A percentile compares a stretch with the other conserved stretches of the same genome.
phyloP scores from a whole-genome alignment of 257 asterid species.

The Nicotiana noctiflora region DNA sequence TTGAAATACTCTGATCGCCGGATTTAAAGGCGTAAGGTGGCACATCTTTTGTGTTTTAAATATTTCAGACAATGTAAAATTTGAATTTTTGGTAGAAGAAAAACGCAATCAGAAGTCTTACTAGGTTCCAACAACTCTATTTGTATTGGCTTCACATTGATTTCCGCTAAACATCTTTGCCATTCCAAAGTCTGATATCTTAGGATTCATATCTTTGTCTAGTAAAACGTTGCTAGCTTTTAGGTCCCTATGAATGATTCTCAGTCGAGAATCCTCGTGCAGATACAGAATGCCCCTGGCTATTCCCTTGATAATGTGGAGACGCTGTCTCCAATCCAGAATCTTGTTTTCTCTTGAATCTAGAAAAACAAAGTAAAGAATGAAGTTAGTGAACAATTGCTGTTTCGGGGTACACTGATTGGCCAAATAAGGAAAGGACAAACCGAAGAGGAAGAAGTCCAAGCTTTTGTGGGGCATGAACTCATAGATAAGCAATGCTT shows the following conservation, averaged over 20 bases:
- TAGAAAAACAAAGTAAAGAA: not conserved
- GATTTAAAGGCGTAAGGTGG: not conserved
- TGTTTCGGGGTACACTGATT: too few relatives aligned
- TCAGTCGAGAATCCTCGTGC: not conserved
- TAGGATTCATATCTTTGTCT: slow-evolving; percentile 6
- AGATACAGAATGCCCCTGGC: slow-evolving; percentile 1
- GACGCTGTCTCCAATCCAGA: slow-evolving; percentile 1
- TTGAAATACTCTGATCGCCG: not conserved
- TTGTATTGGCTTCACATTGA: slow-evolving; percentile 4
- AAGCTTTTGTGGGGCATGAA: not conserved
- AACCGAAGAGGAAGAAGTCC: slow-evolving; percentile 6
- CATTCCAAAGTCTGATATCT: slow-evolving; percentile 10
- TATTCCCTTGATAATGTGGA: slow-evolving; percentile 9
- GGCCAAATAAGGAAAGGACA: not conserved
- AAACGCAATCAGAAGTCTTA: not conserved
- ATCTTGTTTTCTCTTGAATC: not conserved
- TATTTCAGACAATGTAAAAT: not conserved
- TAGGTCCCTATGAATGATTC: slow-evolving; percentile 6
- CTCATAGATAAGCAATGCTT: slow-evolving; percentile 7
- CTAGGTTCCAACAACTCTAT: slow-evolving; percentile 16
- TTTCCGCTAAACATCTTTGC: slow-evolving; percentile 4
- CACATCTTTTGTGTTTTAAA: not conserved
- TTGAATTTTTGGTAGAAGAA: not conserved
- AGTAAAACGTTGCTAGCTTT: slow-evolving; percentile 8
- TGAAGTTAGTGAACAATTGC: not conserved